These are phyloP conservation scores for Exserohilum rostratum DNA, from an alignment of 2,329 filamentous ascomycete species.

Conservation along the genomic window DNA sequence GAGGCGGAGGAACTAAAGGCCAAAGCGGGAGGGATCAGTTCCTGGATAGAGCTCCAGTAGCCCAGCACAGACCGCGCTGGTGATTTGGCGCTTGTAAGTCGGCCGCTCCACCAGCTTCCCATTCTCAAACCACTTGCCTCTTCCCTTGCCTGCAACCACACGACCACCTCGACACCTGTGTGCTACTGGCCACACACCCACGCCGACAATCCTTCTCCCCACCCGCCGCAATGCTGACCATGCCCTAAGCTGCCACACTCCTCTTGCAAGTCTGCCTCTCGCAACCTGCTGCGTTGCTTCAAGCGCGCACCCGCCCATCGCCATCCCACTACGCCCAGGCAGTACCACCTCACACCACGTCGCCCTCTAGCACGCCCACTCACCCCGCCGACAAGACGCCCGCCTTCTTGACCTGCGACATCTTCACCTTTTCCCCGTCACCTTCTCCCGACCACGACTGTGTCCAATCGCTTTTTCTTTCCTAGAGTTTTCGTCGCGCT, in stretches of 20 bases:
- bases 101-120: constrained; percentile 26
- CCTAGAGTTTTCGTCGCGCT: constrained; percentile 11
- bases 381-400: constrained; percentile 5
- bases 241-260: constrained; percentile 20
- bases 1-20: constrained; percentile 24
- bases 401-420: background rate
- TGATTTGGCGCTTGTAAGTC: constrained; percentile 13
- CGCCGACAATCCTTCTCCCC: constrained; percentile 11
- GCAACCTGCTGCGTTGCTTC: background rate
- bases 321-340: background rate
- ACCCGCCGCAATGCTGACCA: constrained; percentile 31
- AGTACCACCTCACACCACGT: constrained; percentile 19
- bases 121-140: constrained; percentile 28
- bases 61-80: constrained; percentile 8
- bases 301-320: background rate
- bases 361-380: background rate
- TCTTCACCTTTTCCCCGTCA: constrained; percentile 7
- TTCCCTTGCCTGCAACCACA: constrained; percentile 7
- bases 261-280: background rate
- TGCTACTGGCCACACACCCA: constrained; percentile 18
- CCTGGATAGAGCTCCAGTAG: constrained; percentile 10
- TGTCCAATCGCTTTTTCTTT: constrained; percentile 33
- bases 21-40: constrained; percentile 22
- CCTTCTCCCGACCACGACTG: constrained; percentile 21
- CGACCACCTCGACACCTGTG: background rate